Conservation (phyloP, 2,329 filamentous ascomycete species). For the Aspergillus glaucus region DNA sequence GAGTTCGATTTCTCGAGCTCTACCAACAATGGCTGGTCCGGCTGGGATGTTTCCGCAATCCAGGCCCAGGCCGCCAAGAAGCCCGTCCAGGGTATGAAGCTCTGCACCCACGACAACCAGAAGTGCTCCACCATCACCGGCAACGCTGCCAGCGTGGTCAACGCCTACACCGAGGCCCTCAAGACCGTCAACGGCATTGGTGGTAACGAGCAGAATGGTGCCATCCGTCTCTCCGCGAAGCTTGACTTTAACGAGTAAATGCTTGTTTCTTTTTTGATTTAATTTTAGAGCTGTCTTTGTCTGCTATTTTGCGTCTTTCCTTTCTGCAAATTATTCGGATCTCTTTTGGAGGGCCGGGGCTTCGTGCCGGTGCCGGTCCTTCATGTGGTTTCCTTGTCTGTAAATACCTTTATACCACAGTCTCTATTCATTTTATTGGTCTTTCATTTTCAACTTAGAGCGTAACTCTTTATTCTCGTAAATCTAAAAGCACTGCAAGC, state of each 20-base stretch:
- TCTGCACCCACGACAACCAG: slow-evolving; percentile 22
- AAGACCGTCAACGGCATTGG: slow-evolving; percentile 25
- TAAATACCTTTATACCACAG: too few species aligned
- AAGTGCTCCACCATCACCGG: slow-evolving; percentile 28
- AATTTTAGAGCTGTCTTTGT: not conserved
- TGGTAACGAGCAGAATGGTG: slow-evolving; percentile 17
- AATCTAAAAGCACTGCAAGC: too few species aligned
- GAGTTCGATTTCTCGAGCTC: slow-evolving; percentile 33
- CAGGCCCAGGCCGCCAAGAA: slow-evolving; percentile 22
- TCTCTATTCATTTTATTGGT: too few species aligned
- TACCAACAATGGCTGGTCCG: slow-evolving; percentile 27
- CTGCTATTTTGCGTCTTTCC: not conserved
- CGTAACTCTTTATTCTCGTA: too few species aligned
- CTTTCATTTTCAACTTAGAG: too few species aligned
- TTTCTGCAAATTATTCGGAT: not conserved
- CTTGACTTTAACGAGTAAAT: slow-evolving; percentile 22
- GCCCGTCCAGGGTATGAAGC: slow-evolving; percentile 32
- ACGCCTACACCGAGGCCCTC: slow-evolving; percentile 28
- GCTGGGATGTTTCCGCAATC: slow-evolving; percentile 38
- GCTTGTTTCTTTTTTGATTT: not conserved
- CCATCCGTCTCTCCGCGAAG: slow-evolving; percentile 26
- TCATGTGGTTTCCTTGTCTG: too few species aligned
- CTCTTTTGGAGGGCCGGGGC: not conserved
- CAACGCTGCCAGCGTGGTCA: slow-evolving; percentile 15
- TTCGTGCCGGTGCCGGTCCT: too few species aligned